These are phyloP conservation scores for Coffea canephora DNA, from an alignment of 257 asterid species.

Conservation along the genomic window DNA sequence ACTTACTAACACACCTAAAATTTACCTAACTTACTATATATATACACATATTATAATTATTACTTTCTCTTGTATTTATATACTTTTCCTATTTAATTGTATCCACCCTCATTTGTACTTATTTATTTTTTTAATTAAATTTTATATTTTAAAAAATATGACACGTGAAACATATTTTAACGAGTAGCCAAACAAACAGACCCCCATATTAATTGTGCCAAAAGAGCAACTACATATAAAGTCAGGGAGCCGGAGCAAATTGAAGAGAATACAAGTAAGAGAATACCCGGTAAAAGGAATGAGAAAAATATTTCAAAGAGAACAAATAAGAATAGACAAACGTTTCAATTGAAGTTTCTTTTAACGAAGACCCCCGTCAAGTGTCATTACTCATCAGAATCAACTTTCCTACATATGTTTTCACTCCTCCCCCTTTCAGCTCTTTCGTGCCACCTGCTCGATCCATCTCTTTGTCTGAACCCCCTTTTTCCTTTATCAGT, in stretches of 20 bases:
- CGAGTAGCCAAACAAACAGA: too few relatives aligned
- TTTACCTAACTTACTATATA: too few relatives aligned
- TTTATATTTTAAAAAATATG: too few relatives aligned
- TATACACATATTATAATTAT: too few relatives aligned
- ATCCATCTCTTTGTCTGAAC: background rate
- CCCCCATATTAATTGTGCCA: too few relatives aligned
- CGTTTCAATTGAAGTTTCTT: conserved; percentile 15
- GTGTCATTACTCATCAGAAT: background rate
- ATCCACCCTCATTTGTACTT: too few relatives aligned
- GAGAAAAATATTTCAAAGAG: background rate
- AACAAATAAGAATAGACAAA: background rate
- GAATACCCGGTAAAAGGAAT: background rate
- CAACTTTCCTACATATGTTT: background rate
- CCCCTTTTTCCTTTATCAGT: background rate
- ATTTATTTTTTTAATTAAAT: too few relatives aligned
- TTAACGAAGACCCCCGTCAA: background rate
- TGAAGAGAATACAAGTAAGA: background rate
- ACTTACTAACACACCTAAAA: too few relatives aligned
- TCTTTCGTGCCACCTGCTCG: background rate
- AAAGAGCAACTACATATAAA: too few relatives aligned
- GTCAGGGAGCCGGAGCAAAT: background rate
- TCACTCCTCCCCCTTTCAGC: background rate
- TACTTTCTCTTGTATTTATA: too few relatives aligned
- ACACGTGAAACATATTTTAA: too few relatives aligned
- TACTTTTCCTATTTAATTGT: too few relatives aligned